Conservation (phyloP, 129 eudicot genomes). For the Lonicera japonica region DNA sequence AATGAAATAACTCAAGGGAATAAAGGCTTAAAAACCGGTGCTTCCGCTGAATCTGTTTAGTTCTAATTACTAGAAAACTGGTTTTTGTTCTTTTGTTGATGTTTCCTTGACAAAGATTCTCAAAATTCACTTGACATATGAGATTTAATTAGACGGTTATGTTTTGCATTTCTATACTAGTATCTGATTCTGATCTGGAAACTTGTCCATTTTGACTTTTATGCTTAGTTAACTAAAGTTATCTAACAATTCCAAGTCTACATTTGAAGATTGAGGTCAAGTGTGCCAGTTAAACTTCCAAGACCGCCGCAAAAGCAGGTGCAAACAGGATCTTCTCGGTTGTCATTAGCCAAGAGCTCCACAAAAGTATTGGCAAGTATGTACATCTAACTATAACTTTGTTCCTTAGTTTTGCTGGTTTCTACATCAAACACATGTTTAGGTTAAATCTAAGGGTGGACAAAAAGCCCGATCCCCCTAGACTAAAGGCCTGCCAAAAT, state of each 20-base stretch:
- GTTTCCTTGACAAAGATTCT: no score
- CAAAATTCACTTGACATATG: no score
- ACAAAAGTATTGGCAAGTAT: slow-evolving; percentile 50
- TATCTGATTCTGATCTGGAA: neutral
- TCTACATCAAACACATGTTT: neutral
- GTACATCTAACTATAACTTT: neutral
- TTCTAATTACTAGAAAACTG: no score
- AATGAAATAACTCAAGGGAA: no score
- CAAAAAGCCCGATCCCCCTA: no score
- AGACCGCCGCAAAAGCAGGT: slow-evolving; percentile 48
- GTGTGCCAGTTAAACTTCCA: slow-evolving; percentile 47
- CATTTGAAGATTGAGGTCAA: slow-evolving; percentile 28
- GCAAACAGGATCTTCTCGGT: slow-evolving; percentile 44
- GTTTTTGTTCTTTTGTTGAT: no score
- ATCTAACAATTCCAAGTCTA: neutral
- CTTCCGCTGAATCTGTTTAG: no score
- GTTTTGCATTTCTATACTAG: neutral
- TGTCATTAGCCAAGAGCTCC: slow-evolving; percentile 40
- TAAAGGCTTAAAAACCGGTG: no score
- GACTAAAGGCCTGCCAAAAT: no score
- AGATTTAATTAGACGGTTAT: no score
- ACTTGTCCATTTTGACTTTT: no score
- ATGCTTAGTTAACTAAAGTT: neutral
- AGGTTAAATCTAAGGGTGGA: no score
- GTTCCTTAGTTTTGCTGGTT: neutral